phyloP scores from a whole-genome alignment of 352 stramenopile species.

The Globisporangium ultimum region DNA sequence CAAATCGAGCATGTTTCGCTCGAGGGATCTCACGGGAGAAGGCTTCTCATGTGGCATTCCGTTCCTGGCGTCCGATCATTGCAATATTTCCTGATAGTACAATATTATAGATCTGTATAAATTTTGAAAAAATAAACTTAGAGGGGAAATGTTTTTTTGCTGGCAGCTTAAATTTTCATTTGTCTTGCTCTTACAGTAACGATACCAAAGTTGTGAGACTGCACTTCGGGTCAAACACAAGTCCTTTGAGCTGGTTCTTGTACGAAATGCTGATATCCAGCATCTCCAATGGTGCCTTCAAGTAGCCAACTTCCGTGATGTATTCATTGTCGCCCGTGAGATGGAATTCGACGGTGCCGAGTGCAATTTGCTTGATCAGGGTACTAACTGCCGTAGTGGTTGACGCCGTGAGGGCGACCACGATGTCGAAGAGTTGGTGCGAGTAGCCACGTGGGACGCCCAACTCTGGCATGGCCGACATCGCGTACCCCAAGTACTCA shows the following conservation, averaged over 20 bases:
- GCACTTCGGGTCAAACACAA: constrained; percentile 2
- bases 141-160: no score
- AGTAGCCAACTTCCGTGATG: constrained; percentile 15
- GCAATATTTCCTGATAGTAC: no score
- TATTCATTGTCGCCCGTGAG: constrained; percentile 22
- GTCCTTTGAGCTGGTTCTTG: background rate
- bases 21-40: no score
- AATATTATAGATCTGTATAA: no score
- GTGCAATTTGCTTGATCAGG: constrained; percentile 31
- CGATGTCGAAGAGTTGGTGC: constrained; percentile 46
- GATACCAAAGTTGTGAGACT: background rate
- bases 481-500: constrained; percentile 58
- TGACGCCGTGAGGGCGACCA: constrained; percentile 27
- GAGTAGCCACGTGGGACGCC: constrained; percentile 47
- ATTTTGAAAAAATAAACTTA: no score
- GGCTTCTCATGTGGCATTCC: no score
- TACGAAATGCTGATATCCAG: constrained; percentile 26
- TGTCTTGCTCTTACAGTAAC: background rate
- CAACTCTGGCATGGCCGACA: constrained; percentile 36
- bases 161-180: no score
- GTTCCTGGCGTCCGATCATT: no score
- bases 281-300: constrained; percentile 17
- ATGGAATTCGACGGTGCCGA: constrained; percentile 41
- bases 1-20: no score
- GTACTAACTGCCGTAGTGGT: constrained; percentile 1